Evolutionary conservation across 2,329 filamentous ascomycete genomes (phyloP), one percentile per base, ranked within the genome.

Genomic region (Neofusicoccum ribis): DNA sequence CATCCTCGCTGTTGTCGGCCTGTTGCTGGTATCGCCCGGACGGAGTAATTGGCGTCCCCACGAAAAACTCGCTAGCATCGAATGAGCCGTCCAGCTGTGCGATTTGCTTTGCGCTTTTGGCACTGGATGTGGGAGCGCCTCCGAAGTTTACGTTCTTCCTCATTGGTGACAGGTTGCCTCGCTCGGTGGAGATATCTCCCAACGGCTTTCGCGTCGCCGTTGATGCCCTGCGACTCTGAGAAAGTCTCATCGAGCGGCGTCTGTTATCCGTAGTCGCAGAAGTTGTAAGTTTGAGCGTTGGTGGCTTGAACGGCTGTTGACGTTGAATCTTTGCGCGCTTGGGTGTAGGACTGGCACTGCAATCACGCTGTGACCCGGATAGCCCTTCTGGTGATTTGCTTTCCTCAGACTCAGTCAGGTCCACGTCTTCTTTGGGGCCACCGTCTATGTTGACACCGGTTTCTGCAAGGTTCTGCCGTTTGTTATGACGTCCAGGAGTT

Each of bases 301-400:
- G 71, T 5, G 70, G 67, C 51, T 74, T 76, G 67, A 74, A 75
- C 1, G 76, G 70, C 20, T 70, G 63, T 14, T 65, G 63, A 15
- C 46, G 72, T 5, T 73, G 72, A 31, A 76, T 72, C 62, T 77
- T 79, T 1, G 73, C 66, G 15, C 81, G 77, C 68, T 83, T 83
- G 3, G 80, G 79, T 31, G 76, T 79, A 1, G 74, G 73, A 17
- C 41, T 60, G 43, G 27, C 43, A 9, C 56, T 60, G 23, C 3
- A 20, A 31, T 15, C 34, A 14, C n/a, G 27, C 23, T 60, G 31
- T 8, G 56, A 23, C 3, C 17, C 31, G 6, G 3, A 5, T 9
- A 3, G 2, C 6, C 9, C 39, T 43, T 27, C 52, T 9, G 61
- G 62, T 6, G 59, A 47, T 6, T 56, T 31, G 8, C 12, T 50